Conservation (phyloP, 2,329 filamentous ascomycete species). For the Whalleya microplaca region DNA sequence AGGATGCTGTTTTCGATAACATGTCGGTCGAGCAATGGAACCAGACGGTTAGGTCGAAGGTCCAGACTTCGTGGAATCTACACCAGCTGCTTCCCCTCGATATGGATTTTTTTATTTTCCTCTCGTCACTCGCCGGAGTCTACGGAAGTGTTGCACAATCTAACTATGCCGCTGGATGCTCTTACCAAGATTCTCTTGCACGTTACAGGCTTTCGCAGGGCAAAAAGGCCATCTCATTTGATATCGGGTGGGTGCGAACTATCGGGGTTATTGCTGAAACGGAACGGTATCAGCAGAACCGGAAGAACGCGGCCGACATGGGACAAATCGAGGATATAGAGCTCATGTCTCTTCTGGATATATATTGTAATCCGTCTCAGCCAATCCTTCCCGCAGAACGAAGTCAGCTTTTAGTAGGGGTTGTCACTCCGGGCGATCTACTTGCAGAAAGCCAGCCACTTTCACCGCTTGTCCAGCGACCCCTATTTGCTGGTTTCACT, state of each 20-base stretch:
- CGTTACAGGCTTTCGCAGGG: conserved; percentile 13
- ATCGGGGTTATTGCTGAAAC: conserved; percentile 33
- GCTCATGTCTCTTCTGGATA: conserved; percentile 27
- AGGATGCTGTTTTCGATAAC: conserved; percentile 34
- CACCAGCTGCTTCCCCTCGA: conserved; percentile 23
- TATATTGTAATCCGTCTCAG: conserved; percentile 26
- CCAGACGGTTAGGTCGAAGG: conserved; percentile 30
- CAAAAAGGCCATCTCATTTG: conserved; percentile 27
- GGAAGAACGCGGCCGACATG: conserved; percentile 19
- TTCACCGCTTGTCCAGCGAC: too few relatives aligned
- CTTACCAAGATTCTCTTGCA: conserved; percentile 33
- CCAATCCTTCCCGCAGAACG: neutral
- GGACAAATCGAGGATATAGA: conserved; percentile 28
- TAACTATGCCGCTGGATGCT: conserved; percentile 34
- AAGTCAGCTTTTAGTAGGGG: conserved; percentile 23
- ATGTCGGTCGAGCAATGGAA: conserved; percentile 33
- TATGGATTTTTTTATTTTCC: conserved; percentile 34
- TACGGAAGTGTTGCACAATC: conserved; percentile 30
- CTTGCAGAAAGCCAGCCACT: conserved; percentile 7
- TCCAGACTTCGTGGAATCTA: conserved; percentile 26
- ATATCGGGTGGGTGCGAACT: neutral
- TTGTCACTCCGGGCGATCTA: conserved; percentile 18
- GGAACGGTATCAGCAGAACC: conserved; percentile 15
- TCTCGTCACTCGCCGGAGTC: conserved; percentile 33
- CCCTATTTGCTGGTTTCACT: too few relatives aligned